Conservation (phyloP, 2,329 filamentous ascomycete genomes). For the Claviceps cyperi region DNA sequence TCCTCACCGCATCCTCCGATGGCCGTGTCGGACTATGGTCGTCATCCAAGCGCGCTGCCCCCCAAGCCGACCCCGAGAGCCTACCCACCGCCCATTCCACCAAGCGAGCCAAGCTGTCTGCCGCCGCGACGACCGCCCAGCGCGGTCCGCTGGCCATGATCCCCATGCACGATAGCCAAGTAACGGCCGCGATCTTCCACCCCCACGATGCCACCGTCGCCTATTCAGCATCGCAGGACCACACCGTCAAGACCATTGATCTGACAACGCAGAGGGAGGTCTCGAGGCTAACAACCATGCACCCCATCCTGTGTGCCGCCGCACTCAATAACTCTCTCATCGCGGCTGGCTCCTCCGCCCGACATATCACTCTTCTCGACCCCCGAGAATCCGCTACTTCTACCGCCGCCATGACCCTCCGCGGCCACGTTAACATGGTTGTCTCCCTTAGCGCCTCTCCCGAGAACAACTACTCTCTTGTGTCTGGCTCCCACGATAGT, state of each 20-base stretch:
- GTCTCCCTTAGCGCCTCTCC: constrained; percentile 35
- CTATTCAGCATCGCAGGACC: constrained; percentile 84
- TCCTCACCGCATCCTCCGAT: constrained; percentile 78
- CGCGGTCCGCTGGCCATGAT: constrained; percentile 68
- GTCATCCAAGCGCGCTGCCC: constrained; percentile 59
- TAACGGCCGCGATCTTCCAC: constrained; percentile 74
- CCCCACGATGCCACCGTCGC: constrained; percentile 72
- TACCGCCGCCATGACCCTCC: constrained; percentile 77
- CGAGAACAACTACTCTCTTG: constrained; percentile 65
- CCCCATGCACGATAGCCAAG: constrained; percentile 54
- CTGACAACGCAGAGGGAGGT: constrained; percentile 67
- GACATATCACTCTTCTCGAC: constrained; percentile 87
- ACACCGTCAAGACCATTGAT: constrained; percentile 82
- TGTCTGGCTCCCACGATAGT: constrained; percentile 82
- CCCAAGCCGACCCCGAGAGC: constrained; percentile 54
- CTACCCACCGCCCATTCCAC: constrained; percentile 52
- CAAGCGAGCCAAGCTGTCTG: constrained; percentile 61
- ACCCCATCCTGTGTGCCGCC: constrained; percentile 67
- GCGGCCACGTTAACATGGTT: constrained; percentile 71
- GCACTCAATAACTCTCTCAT: constrained; percentile 52
- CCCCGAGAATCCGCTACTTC: constrained; percentile 63
- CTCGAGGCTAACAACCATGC: constrained; percentile 68
- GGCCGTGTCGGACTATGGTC: constrained; percentile 82
- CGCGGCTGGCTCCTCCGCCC: constrained; percentile 65
- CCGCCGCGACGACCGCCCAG: constrained; percentile 38